These are phyloP conservation scores for Aquilaria sinensis DNA, from an alignment of 345 rosid genomes.

Conservation along the genomic window DNA sequence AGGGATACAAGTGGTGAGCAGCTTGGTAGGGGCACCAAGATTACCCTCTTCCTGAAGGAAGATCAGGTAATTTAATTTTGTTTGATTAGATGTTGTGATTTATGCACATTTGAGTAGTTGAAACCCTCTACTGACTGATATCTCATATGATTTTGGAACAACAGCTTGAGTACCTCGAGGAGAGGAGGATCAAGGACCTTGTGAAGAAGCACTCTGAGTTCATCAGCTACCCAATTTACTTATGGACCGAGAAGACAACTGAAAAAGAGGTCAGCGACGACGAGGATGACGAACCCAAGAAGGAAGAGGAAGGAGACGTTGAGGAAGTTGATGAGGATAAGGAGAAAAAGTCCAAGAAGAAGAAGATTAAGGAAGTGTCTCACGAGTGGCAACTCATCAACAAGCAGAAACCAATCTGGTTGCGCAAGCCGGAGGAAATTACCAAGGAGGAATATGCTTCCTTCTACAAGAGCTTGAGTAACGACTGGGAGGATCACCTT, in stretches of 20 bases:
- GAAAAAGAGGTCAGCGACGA: slow-evolving; percentile 89
- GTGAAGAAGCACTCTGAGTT: slow-evolving; percentile 94
- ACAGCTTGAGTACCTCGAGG: slow-evolving; percentile 79
- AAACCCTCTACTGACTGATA: neutral
- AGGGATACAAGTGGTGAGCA: slow-evolving; percentile 68
- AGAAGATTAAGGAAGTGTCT: slow-evolving; percentile 87
- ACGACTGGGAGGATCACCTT: slow-evolving; percentile 86
- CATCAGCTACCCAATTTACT: slow-evolving; percentile 79
- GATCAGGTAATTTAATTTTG: slow-evolving; percentile 44
- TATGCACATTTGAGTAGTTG: neutral
- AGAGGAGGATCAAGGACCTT: slow-evolving; percentile 86
- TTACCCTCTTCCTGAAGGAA: slow-evolving; percentile 71
- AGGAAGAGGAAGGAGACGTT: slow-evolving; percentile 66
- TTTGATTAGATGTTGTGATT: neutral
- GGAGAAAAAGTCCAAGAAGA: slow-evolving; percentile 64
- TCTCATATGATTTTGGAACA: neutral
- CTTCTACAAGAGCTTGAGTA: slow-evolving; percentile 82
- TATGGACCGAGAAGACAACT: slow-evolving; percentile 85
- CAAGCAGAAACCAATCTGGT: slow-evolving; percentile 92
- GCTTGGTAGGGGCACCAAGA: slow-evolving; percentile 89
- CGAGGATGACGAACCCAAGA: slow-evolving; percentile 67
- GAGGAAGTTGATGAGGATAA: slow-evolving; percentile 84
- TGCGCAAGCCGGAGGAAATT: slow-evolving; percentile 89
- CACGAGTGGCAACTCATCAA: slow-evolving; percentile 83
- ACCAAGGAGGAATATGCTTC: slow-evolving; percentile 82